Percentiles rank a stretch among this genome's conserved stretches.
Evolutionary conservation across 768 basidiomycete genomes (phyloP).

Genomic region (Lactarius quietus): DNA sequence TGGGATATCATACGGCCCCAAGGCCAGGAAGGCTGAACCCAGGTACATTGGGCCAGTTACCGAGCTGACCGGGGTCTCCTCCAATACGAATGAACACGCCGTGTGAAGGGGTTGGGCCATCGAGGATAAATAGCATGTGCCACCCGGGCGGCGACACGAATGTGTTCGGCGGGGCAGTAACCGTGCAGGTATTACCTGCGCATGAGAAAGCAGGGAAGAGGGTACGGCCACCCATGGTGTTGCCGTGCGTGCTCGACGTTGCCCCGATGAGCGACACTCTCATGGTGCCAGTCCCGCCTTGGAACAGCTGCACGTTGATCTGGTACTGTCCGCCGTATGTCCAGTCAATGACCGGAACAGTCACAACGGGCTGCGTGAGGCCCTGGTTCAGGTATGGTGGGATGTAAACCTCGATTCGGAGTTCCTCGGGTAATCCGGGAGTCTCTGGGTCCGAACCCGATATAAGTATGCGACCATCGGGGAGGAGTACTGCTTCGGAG

Average conservation of each 20-base stretch:
- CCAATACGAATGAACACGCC: conserved; percentile 76
- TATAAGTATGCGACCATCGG: conserved; percentile 69
- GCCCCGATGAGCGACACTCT: conserved; percentile 67
- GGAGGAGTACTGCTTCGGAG: conserved; percentile 70
- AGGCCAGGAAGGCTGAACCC: conserved; percentile 69
- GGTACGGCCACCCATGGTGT: conserved; percentile 67
- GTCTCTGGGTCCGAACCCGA: conserved; percentile 76
- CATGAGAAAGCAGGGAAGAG: conserved; percentile 73
- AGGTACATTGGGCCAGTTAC: conserved; percentile 68
- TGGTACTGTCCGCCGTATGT: conserved; percentile 48
- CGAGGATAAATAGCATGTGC: conserved; percentile 72
- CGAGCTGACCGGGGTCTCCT: conserved; percentile 64
- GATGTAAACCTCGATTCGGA: conserved; percentile 75
- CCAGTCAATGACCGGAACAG: conserved; percentile 61
- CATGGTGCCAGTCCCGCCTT: conserved; percentile 46
- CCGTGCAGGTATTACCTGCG: conserved; percentile 65
- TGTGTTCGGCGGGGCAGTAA: conserved; percentile 72
- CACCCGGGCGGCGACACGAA: conserved; percentile 70
- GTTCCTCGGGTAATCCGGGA: conserved; percentile 64
- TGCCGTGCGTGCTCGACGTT: conserved; percentile 74
- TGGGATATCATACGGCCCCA: conserved; percentile 23
- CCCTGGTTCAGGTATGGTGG: conserved; percentile 80
- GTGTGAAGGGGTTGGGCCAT: conserved; percentile 74
- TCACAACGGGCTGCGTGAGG: conserved; percentile 57
- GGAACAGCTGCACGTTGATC: conserved; percentile 45